Conservation (phyloP, 208 protist species). For the Naegleria lovaniensis region DNA sequence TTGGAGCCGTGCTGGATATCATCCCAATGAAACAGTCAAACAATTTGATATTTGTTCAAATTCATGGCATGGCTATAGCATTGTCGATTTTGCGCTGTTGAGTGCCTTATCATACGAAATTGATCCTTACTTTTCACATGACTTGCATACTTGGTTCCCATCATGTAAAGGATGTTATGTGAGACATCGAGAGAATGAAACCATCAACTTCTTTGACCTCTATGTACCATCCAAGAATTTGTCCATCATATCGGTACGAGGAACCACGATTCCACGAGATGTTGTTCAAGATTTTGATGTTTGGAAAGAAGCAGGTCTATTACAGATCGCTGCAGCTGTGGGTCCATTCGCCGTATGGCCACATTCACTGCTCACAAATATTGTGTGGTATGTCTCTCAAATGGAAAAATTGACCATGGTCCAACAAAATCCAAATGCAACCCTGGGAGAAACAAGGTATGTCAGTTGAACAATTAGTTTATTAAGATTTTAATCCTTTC, state of each 20-base stretch:
- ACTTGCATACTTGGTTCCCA: not conserved
- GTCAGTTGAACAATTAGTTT: not conserved
- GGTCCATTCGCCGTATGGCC: conserved; percentile 21
- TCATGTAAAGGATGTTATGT: not conserved
- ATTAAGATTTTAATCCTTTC: too few relatives aligned
- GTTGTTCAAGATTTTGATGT: conserved; percentile 24
- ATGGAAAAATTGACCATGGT: conserved; percentile 11
- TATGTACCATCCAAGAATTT: conserved; percentile 12
- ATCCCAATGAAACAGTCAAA: not conserved
- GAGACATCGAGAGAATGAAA: not conserved
- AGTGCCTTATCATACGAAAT: not conserved
- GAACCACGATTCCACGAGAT: not conserved
- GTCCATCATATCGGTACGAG: not conserved
- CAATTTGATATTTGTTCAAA: not conserved
- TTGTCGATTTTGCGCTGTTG: not conserved
- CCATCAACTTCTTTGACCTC: conserved; percentile 2
- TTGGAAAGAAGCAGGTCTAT: conserved; percentile 1
- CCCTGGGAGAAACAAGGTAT: not conserved
- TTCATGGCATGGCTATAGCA: not conserved
- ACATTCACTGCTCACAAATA: not conserved
- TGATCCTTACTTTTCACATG: conserved; percentile 6
- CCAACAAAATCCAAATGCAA: not conserved
- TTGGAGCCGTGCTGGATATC: not conserved
- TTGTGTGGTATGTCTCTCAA: not conserved
- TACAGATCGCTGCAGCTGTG: not conserved